phyloP scores from a whole-genome alignment of 2,329 filamentous ascomycete genomes.

The Botrytis medusae region DNA sequence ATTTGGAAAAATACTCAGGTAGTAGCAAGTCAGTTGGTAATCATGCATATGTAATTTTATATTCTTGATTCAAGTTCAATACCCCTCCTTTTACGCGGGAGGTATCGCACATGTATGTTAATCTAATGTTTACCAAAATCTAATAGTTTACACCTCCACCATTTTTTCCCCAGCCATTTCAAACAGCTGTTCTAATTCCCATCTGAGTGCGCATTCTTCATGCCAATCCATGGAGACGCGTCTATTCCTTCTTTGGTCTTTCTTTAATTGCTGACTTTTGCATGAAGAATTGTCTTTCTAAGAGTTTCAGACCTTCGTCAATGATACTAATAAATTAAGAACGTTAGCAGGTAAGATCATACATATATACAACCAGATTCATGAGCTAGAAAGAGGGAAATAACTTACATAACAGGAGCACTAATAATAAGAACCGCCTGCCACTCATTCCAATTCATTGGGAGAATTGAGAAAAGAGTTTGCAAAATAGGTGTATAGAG shows the following conservation, averaged over 20 bases:
- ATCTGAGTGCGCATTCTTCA: not conserved
- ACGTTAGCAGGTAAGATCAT: slow-evolving; percentile 13
- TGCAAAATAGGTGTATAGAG: slow-evolving; percentile 91
- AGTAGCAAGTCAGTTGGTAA: not conserved
- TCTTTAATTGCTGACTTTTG: slow-evolving; percentile 37
- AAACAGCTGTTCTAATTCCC: not conserved
- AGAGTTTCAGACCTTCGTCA: slow-evolving; percentile 65
- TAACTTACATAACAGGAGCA: slow-evolving; percentile 81
- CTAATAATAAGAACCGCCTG: slow-evolving; percentile 86
- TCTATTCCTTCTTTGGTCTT: slow-evolving; percentile 39
- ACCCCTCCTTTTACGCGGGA: not conserved
- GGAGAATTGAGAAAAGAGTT: slow-evolving; percentile 84
- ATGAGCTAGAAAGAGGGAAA: not conserved
- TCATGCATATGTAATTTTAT: not conserved
- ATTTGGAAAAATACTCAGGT: not conserved
- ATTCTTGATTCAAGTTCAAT: not conserved
- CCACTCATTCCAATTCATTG: slow-evolving; percentile 85
- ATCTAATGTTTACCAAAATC: slow-evolving; percentile 34
- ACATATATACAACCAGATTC: not conserved
- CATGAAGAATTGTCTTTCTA: slow-evolving; percentile 55
- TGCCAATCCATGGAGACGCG: not conserved
- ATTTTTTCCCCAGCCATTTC: not conserved
- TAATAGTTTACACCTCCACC: slow-evolving; percentile 31
- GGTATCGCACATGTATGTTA: slow-evolving; percentile 23
- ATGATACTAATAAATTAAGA: slow-evolving; percentile 51